Base-by-base conservation (phyloP, 2,329 filamentous ascomycete genomes). In the Monilinia polystroma region DNA sequence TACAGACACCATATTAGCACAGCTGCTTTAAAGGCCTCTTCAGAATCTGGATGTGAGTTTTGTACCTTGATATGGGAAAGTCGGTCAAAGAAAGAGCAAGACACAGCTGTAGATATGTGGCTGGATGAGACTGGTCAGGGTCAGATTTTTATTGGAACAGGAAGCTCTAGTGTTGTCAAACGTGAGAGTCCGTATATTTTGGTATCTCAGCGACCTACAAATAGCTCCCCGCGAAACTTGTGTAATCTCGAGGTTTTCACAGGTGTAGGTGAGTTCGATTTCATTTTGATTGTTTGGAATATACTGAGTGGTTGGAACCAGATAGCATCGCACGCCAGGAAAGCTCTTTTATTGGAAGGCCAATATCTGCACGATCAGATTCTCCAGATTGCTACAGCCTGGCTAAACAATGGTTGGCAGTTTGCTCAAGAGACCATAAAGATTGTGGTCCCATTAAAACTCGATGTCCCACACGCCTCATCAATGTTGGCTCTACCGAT, bases 121-220 rank as follows among this genome's bases (percentile, higher is more conserved):
- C 64, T 66, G 16, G 64, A 66, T 32, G 55, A 59, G 38, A 53
- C 23, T 23, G 47, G 56, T 1, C 55, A 66, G 43, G 64, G 64
- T 6, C 64, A 66, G 26, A 66, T 66, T 45, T 66, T 52, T 18
- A 18, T 66, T 45, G 64, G 64, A n/a, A 66, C 64, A n/a, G 64
- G 64, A 23, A 66, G 55, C 26, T 66, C 55, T 23, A 66, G 64
- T 59, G 55, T 66, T 29, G 55, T 47, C 7, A 66, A 66, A 38
- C 55, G 55, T 29, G 55, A 66, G 35, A 66, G 10, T 16, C 64
- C 64, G 20, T 59, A 66, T 20, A 53, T 66, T 52, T 12, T 66
- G 47, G 23, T 66, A 20, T 66, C 64, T 18, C 64, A 66, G 35
- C 29, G 47, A 32, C 55, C 64, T n/a, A 23, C 45, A 66, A 54